Base-by-base conservation (phyloP, 768 basidiomycete genomes). In the Podaxis rugospora region DNA sequence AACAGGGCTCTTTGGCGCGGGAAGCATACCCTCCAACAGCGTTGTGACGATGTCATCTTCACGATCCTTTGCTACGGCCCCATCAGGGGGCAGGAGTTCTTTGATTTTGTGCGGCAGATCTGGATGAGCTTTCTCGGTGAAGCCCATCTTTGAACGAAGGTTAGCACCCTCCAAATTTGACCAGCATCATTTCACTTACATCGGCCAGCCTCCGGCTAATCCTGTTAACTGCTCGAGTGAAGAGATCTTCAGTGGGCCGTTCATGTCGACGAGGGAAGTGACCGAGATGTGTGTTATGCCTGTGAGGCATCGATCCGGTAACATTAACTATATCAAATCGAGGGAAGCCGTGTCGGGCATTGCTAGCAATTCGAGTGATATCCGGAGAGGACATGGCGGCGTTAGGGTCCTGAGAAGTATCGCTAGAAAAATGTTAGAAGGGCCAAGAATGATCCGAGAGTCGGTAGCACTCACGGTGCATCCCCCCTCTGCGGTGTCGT, bases 31-130 rank as follows among this genome's bases (percentile, higher is more conserved):
- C 65, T 89, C 82, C 50, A 88, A 70, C 64, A 89, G 64, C 5
- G 76, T 83, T 11, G 85, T 87, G 35, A 88, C 83, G 55, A 89
- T 81, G 57, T 87, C 81, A 65, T 88, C 87, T 68, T 89, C 88
- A 1, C 70, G 71, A 9, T 87, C 87, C 65, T 82, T 85, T 25
- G 74, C 75, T 9, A 80, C 64, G 18, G 72, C 63, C 27, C 74
- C 75, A 61, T 73, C 74, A n/a, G 62, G 59, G 10, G 79, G 80
- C 61, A 89, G 64, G 64, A 82, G 79, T 16, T 76, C 71, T 67
- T 75, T 78, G 64, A 90, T 79, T 68, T 79, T 84, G 0, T 69
- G 71, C 4, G 74, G 72, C 62, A 89, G 71, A 25, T 75, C 76
- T 39, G 87, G 84, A 69, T 86, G 79, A 16, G 78, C 76, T 51